phyloP scores from a whole-genome alignment of 768 basidiomycete genomes.

The Trametes coccinea region DNA sequence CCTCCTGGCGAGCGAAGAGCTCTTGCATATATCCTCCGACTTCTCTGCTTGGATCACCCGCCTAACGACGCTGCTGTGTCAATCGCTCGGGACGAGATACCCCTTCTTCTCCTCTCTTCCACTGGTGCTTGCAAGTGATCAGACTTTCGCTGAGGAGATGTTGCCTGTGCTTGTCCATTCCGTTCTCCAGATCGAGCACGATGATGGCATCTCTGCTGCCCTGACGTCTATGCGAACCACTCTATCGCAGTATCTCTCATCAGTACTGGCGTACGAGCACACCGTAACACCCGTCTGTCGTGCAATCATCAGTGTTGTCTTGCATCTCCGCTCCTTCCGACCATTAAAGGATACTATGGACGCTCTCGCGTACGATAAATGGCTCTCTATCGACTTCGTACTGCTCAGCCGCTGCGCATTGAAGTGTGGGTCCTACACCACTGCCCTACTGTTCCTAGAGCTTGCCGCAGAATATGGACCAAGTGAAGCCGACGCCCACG shows the following conservation, averaged over 20 bases:
- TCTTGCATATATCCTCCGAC: conserved; percentile 43
- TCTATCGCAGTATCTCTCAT: conserved; percentile 57
- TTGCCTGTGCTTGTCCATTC: conserved; percentile 78
- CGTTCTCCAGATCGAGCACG: conserved; percentile 44
- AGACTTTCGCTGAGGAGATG: conserved; percentile 61
- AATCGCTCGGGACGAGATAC: conserved; percentile 53
- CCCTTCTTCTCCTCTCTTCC: conserved; percentile 70
- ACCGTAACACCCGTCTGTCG: conserved; percentile 46
- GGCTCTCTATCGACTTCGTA: conserved; percentile 78
- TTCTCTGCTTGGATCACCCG: conserved; percentile 66
- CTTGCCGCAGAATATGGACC: conserved; percentile 57
- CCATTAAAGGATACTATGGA: conserved; percentile 38
- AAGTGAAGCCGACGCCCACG: conserved; percentile 30
- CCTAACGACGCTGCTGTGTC: conserved; percentile 57
- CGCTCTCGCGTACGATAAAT: conserved; percentile 63
- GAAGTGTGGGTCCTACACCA: conserved; percentile 81
- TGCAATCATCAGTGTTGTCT: conserved; percentile 69
- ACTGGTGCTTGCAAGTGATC: conserved; percentile 54
- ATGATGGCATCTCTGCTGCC: conserved; percentile 22
- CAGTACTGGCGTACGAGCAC: conserved; percentile 44
- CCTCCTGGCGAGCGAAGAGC: conserved; percentile 36
- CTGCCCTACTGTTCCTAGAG: conserved; percentile 87
- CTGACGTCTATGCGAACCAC: conserved; percentile 30
- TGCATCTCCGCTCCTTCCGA: conserved; percentile 76
- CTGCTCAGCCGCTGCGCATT: conserved; percentile 75